Evolutionary conservation across 352 stramenopile species (phyloP).

Genomic region (Globisporangium cystogenes): DNA sequence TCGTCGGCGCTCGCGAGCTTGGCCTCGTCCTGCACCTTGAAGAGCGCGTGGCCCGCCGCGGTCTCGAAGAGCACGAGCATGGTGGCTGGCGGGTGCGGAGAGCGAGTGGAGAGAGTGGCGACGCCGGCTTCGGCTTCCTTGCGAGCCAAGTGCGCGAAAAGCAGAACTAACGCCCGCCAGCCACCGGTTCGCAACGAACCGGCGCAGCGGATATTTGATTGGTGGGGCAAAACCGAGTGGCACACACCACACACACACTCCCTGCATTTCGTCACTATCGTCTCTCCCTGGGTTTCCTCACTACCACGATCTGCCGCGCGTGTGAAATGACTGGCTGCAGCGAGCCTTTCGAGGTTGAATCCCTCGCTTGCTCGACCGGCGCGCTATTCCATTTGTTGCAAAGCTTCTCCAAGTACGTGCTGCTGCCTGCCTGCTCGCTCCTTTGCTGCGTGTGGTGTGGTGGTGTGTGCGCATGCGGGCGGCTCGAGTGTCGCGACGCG

Average conservation of each 20-base stretch:
- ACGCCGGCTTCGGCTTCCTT: no score
- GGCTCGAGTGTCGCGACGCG: neutral
- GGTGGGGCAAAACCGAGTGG: no score
- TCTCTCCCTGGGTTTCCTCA: no score
- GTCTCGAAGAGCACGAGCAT: conserved; percentile 99
- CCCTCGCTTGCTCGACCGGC: no score
- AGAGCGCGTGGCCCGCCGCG: conserved; percentile 97
- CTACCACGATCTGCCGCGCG: no score
- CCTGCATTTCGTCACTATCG: no score
- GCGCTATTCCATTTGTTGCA: conserved; percentile 69
- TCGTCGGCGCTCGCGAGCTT: conserved; percentile 89
- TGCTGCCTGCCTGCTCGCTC: neutral
- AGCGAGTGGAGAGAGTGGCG: no score
- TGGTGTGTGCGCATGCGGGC: neutral
- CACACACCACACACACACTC: no score
- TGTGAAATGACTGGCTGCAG: neutral
- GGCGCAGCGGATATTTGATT: no score
- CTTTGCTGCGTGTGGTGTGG: conserved; percentile 5
- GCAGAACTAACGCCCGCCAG: no score
- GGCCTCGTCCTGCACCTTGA: conserved; percentile 97
- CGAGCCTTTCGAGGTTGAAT: neutral
- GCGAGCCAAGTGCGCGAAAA: conserved; percentile 2
- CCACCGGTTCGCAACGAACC: no score
- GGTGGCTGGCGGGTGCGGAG: no score
- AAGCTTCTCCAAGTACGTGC: conserved; percentile 85